A percentile compares a stretch with the other conserved stretches of the same genome.
Conservation (phyloP, 1,284 basidiomycete genomes). For the Flammula alnicola region DNA sequence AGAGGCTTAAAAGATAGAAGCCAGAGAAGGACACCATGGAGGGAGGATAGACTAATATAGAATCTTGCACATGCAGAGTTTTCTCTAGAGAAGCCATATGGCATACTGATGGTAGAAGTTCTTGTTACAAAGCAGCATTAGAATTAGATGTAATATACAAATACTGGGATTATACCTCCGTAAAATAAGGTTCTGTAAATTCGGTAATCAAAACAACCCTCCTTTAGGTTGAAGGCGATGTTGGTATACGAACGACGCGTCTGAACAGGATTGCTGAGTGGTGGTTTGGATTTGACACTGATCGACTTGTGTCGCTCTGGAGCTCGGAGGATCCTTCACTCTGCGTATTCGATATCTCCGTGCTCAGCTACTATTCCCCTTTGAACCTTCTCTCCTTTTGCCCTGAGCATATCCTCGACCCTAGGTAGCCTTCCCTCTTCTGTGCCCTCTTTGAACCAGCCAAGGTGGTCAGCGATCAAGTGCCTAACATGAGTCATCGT, state of each 20-base stretch:
- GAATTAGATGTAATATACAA: background rate
- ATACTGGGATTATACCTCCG: conserved; percentile 1
- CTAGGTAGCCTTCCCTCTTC: conserved; percentile 75
- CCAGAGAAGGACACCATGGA: background rate
- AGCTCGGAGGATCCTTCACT: conserved; percentile 6
- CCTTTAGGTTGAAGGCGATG: too few relatives aligned
- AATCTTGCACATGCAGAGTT: background rate
- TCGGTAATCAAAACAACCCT: too few relatives aligned
- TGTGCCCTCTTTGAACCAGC: conserved; percentile 89
- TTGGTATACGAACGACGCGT: too few relatives aligned
- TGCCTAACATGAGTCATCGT: conserved; percentile 53
- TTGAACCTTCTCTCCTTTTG: conserved; percentile 76
- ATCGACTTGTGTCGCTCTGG: background rate
- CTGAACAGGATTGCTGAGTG: background rate
- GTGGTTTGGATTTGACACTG: background rate
- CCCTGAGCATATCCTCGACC: conserved; percentile 80
- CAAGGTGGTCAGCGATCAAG: conserved; percentile 89
- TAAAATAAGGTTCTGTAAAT: background rate
- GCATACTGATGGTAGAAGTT: background rate
- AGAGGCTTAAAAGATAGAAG: conserved; percentile 1
- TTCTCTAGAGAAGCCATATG: background rate
- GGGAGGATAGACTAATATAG: conserved; percentile 10
- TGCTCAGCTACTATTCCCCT: conserved; percentile 53
- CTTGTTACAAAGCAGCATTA: background rate
- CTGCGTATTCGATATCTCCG: conserved; percentile 47